phyloP scores from a whole-genome alignment of 2,329 filamentous ascomycete genomes.

The Fonsecaea pedrosoi region DNA sequence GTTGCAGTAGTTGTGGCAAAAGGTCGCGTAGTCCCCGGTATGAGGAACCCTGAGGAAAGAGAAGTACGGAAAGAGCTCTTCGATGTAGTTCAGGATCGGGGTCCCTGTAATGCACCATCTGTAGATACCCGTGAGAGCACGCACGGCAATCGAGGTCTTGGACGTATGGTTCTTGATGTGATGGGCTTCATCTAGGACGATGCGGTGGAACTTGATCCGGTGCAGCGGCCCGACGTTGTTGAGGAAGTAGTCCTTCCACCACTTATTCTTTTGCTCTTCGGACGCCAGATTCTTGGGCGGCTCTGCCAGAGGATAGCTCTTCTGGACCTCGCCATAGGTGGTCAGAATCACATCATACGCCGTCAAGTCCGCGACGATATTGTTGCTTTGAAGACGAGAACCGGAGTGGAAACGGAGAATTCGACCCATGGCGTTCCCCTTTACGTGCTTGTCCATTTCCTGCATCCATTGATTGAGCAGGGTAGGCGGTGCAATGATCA shows the following conservation, averaged over 20 bases:
- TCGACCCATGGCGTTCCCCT: conserved; percentile 34
- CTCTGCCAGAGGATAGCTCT: conserved; percentile 44
- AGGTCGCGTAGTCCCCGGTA: conserved; percentile 39
- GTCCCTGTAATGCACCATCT: conserved; percentile 52
- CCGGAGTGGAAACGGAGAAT: conserved; percentile 42
- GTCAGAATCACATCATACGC: conserved; percentile 46
- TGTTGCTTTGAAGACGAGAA: conserved; percentile 33
- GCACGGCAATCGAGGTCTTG: conserved; percentile 47
- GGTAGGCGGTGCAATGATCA: conserved; percentile 48
- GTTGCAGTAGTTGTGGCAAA: conserved; percentile 42
- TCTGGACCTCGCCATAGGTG: conserved; percentile 48
- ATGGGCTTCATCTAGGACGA: conserved; percentile 50
- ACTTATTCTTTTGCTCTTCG: conserved; percentile 38
- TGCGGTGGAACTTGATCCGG: conserved; percentile 46
- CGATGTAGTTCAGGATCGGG: conserved; percentile 48
- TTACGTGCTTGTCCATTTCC: conserved; percentile 46
- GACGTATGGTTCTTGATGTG: conserved; percentile 47
- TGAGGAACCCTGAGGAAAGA: conserved; percentile 47
- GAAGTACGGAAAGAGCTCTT: conserved; percentile 51
- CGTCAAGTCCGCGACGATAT: conserved; percentile 37
- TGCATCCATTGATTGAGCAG: conserved; percentile 47
- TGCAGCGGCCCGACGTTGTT: conserved; percentile 46
- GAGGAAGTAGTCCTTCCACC: conserved; percentile 41
- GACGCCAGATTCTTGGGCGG: conserved; percentile 32
- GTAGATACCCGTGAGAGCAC: conserved; percentile 45